Conservation (phyloP, 805 yeast species). For the Groenewaldozyma tartarivorans region DNA sequence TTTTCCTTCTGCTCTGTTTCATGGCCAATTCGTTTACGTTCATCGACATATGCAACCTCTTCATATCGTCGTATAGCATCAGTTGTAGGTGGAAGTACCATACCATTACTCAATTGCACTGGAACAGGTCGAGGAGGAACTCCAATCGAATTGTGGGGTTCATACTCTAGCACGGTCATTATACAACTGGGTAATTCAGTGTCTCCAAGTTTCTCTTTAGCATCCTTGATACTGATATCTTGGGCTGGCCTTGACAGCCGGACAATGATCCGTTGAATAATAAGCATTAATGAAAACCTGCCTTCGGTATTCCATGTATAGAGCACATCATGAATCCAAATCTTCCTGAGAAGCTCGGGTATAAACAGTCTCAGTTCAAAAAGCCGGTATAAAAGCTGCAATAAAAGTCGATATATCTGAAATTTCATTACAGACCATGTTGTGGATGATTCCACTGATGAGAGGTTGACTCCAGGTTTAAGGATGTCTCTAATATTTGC, state of each 20-base stretch:
- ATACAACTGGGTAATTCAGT: slow-evolving; percentile 1
- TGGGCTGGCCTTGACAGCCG: neutral
- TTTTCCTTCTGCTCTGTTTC: slow-evolving; percentile 6
- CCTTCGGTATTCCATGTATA: neutral
- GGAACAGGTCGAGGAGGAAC: slow-evolving; percentile 2
- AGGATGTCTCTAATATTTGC: neutral
- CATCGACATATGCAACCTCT: slow-evolving; percentile 3
- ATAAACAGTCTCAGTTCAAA: neutral
- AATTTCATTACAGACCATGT: neutral
- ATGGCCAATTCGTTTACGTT: slow-evolving; percentile 6
- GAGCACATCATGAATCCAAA: neutral
- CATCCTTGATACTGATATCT: slow-evolving; percentile 1
- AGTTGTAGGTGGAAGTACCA: slow-evolving; percentile 4
- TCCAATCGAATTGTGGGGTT: slow-evolving; percentile 1
- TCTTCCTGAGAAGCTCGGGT: neutral
- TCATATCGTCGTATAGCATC: slow-evolving; percentile 5
- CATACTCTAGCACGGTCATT: slow-evolving; percentile 5
- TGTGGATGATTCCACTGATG: too few relatives aligned
- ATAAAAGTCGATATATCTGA: neutral
- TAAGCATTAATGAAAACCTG: neutral
- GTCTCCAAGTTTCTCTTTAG: neutral
- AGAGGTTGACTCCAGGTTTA: too few relatives aligned
- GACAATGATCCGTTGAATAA: neutral
- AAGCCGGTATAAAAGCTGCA: neutral
- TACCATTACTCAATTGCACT: slow-evolving; percentile 6